Evolutionary conservation across 2,329 filamentous ascomycete species (phyloP).

Genomic region (Sphaerulina vaccinii): DNA sequence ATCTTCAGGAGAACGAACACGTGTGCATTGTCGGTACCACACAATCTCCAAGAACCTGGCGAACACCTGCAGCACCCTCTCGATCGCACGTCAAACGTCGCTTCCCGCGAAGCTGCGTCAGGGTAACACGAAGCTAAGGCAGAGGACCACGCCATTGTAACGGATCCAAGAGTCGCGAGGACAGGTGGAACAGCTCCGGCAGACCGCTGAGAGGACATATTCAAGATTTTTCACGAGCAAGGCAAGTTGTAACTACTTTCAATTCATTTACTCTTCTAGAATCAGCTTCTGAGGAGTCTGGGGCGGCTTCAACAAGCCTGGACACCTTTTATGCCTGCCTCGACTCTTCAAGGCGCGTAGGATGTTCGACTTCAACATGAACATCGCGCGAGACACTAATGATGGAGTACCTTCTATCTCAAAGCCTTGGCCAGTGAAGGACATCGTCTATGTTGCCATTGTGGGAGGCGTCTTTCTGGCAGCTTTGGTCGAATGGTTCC

Average conservation of each 20-base stretch:
- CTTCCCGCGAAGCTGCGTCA: slow-evolving; percentile 3
- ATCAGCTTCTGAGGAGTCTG: not conserved
- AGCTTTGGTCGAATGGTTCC: slow-evolving; percentile 86
- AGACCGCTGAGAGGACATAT: slow-evolving; percentile 2
- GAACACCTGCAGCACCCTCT: slow-evolving; percentile 51
- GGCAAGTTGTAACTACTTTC: slow-evolving; percentile 6
- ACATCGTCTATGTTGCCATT: slow-evolving; percentile 85
- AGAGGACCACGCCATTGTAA: slow-evolving; percentile 9
- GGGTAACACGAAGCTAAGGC: slow-evolving; percentile 14
- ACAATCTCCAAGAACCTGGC: slow-evolving; percentile 43
- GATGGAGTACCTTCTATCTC: slow-evolving; percentile 18
- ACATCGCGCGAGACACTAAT: slow-evolving; percentile 10
- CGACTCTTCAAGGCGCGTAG: not conserved
- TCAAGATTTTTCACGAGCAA: slow-evolving; percentile 10
- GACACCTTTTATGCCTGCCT: not conserved
- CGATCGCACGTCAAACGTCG: not conserved
- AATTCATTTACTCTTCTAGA: not conserved
- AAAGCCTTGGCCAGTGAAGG: slow-evolving; percentile 30
- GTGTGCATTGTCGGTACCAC: not conserved
- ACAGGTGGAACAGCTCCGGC: slow-evolving; percentile 2
- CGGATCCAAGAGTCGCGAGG: slow-evolving; percentile 7
- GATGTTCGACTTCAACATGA: slow-evolving; percentile 7
- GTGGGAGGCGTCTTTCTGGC: slow-evolving; percentile 79
- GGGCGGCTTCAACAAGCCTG: not conserved
- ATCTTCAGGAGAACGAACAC: not conserved